Percentiles rank a stretch among this genome's conserved stretches.
Conservation (phyloP, 495 filamentous ascomycete genomes). For the Cercophora samala region DNA sequence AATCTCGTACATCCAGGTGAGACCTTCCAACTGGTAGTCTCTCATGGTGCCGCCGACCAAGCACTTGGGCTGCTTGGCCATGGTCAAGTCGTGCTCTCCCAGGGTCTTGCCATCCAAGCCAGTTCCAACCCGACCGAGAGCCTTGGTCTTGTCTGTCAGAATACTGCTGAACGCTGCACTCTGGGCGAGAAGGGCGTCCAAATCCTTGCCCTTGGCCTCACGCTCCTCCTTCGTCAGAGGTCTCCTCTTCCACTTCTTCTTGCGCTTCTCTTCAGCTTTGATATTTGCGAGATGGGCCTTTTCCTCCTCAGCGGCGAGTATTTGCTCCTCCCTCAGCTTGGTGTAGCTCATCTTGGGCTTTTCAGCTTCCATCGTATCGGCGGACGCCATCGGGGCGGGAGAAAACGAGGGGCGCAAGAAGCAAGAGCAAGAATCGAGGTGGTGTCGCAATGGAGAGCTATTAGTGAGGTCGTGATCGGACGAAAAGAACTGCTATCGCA, state of each 20-base stretch:
- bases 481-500: slow-evolving; percentile 25
- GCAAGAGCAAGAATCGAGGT: slow-evolving; percentile 18
- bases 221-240: slow-evolving; percentile 51
- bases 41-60: slow-evolving; percentile 89
- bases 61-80: slow-evolving; percentile 79
- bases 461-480: slow-evolving; percentile 28
- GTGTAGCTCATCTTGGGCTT: slow-evolving; percentile 39
- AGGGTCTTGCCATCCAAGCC: slow-evolving; percentile 54
- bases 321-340: slow-evolving; percentile 39
- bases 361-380: slow-evolving; percentile 16
- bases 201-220: slow-evolving; percentile 48
- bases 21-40: slow-evolving; percentile 87
- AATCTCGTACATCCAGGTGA: slow-evolving; percentile 92
- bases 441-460: slow-evolving; percentile 39
- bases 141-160: slow-evolving; percentile 53
- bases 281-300: slow-evolving; percentile 46
- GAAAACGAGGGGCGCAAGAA: slow-evolving; percentile 41
- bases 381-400: slow-evolving; percentile 32
- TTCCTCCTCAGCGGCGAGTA: slow-evolving; percentile 53
- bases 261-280: slow-evolving; percentile 46
- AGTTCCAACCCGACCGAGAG: slow-evolving; percentile 52
- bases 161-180: slow-evolving; percentile 51
- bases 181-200: slow-evolving; percentile 49
- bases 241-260: slow-evolving; percentile 47
- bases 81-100: slow-evolving; percentile 71